phyloP scores from a whole-genome alignment of 805 yeast genomes.

The Phaffomyces opuntiae region DNA sequence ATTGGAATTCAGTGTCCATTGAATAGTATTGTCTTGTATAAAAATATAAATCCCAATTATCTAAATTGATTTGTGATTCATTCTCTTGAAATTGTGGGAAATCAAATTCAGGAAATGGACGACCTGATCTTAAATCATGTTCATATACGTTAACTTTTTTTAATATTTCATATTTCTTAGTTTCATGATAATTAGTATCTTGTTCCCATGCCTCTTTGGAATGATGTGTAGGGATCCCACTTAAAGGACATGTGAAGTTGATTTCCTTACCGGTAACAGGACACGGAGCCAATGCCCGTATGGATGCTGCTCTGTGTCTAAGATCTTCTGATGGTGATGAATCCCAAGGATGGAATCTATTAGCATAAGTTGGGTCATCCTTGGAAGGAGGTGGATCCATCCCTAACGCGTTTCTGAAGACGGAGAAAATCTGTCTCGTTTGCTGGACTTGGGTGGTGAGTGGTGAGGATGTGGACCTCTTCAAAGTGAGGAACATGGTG shows the following conservation, averaged over 20 bases:
- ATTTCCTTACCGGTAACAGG: slow-evolving; percentile 83
- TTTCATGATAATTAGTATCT: slow-evolving; percentile 65
- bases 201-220: slow-evolving; percentile 82
- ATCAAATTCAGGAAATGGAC: slow-evolving; percentile 92
- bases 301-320: slow-evolving; percentile 86
- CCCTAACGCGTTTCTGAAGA: slow-evolving; percentile 42
- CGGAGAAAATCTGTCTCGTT: slow-evolving; percentile 27
- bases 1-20: slow-evolving; percentile 94
- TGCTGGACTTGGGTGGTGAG: neutral
- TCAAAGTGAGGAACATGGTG: too few species aligned
- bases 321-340: slow-evolving; percentile 83
- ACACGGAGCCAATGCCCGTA: slow-evolving; percentile 80
- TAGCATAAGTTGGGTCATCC: slow-evolving; percentile 62
- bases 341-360: slow-evolving; percentile 85
- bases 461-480: too few species aligned
- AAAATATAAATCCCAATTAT: slow-evolving; percentile 88
- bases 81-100: slow-evolving; percentile 76
- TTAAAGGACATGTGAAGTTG: slow-evolving; percentile 80
- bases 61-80: slow-evolving; percentile 70
- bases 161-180: slow-evolving; percentile 63
- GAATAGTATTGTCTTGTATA: slow-evolving; percentile 90
- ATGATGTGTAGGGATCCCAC: slow-evolving; percentile 97
- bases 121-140: slow-evolving; percentile 90
- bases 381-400: slow-evolving; percentile 59
- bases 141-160: slow-evolving; percentile 88